Percentiles rank a stretch among this genome's conserved stretches.
These are phyloP conservation scores for Mycena olivaceomarginata DNA, from an alignment of 768 basidiomycete species.

Conservation along the genomic window DNA sequence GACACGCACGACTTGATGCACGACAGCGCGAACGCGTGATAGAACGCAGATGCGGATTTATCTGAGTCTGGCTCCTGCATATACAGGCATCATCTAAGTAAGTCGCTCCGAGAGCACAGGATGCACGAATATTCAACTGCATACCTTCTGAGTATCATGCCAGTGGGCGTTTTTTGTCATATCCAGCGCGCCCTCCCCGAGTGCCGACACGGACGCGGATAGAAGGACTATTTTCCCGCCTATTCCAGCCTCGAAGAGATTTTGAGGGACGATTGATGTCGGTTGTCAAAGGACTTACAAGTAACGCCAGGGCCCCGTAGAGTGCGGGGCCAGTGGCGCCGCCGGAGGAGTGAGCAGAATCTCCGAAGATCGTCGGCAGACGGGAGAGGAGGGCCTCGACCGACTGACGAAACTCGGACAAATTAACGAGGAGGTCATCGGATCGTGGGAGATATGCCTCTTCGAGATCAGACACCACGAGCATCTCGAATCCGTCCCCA, in stretches of 20 bases:
- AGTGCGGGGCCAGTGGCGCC: constrained; percentile 39
- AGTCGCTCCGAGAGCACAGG: neutral
- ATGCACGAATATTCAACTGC: neutral
- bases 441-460: constrained; percentile 81
- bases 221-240: constrained; percentile 80
- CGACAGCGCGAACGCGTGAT: constrained; percentile 82
- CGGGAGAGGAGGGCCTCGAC: constrained; percentile 72
- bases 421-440: constrained; percentile 77
- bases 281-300: neutral
- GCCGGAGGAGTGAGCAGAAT: neutral
- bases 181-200: constrained; percentile 78
- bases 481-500: constrained; percentile 63
- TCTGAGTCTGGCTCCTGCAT: constrained; percentile 72
- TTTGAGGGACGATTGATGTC: no score
- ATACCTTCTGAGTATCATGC: neutral
- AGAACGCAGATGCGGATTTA: constrained; percentile 76
- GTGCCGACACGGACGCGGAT: constrained; percentile 71
- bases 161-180: neutral
- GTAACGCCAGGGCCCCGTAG: neutral
- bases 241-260: constrained; percentile 63
- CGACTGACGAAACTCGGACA: constrained; percentile 70
- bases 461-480: constrained; percentile 80
- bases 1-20: constrained; percentile 80
- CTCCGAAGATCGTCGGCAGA: constrained; percentile 78
- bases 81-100: neutral